phyloP scores from a whole-genome alignment of 441 rosid genomes.

The Gossypium lobatum region DNA sequence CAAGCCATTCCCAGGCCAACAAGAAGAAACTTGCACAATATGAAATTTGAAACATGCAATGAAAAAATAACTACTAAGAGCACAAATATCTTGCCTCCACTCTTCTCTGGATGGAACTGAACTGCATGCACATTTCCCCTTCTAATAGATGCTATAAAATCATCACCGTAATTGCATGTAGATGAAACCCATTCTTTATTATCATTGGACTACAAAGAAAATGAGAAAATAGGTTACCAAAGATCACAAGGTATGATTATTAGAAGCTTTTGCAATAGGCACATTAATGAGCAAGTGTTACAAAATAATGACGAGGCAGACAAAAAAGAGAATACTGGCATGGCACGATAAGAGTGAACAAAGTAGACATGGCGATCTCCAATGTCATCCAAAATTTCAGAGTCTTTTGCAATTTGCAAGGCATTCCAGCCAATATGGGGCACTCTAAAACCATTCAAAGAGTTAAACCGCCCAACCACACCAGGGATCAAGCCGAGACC shows the following conservation, averaged over 20 bases:
- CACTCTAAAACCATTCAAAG: conserved; percentile 66
- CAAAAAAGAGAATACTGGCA: conserved; percentile 49
- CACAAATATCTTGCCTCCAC: conserved; percentile 63
- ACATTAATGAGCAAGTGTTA: not conserved
- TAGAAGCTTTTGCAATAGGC: not conserved
- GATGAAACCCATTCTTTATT: conserved; percentile 91
- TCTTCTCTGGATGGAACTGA: conserved; percentile 97
- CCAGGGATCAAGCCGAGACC: conserved; percentile 98
- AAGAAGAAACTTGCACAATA: not conserved
- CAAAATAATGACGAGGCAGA: not conserved
- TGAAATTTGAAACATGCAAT: conserved; percentile 7
- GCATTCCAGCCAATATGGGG: conserved; percentile 99
- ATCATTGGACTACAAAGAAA: conserved; percentile 50
- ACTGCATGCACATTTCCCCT: conserved; percentile 97
- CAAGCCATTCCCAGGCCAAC: not conserved
- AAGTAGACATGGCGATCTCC: conserved; percentile 83
- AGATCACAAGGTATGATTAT: not conserved
- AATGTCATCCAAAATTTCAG: conserved; percentile 78
- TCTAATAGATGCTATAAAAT: conserved; percentile 79
- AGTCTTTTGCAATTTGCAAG: conserved; percentile 66
- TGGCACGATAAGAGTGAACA: conserved; percentile 92
- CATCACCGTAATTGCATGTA: conserved; percentile 73
- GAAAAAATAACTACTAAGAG: not conserved
- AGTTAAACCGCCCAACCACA: conserved; percentile 76
- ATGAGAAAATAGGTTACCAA: conserved; percentile 7